Evolutionary conservation across 305 asterid genomes (phyloP), one percentile per base, ranked within the genome.

Genomic region (Rubia tinctorum): DNA sequence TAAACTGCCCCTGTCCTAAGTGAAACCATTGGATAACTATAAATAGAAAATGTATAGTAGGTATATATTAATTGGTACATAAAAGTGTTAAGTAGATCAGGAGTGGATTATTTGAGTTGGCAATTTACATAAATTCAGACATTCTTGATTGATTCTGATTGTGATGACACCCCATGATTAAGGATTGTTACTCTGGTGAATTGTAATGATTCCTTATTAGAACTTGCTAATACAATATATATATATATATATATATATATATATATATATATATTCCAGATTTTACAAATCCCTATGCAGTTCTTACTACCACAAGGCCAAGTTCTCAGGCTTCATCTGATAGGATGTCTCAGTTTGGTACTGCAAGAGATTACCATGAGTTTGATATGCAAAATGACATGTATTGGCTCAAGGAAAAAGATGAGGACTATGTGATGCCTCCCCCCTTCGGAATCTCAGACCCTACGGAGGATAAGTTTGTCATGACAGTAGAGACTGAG

Each of bases 311-410:
- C 14, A 72, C 84, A 4, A 82, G 87, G 30, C 85, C 90, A 15
- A 82, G 86, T 73, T 95, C 99, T 53, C 88, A 72, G 63, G 82
- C 95, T 68, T 95, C 98, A 14, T 95, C 99, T 5, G 97, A 92
- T 56, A 84, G 89, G 63, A 69, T 90, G 83, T 89, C 99, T 72
- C 96, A 92, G 74, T 95, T 92, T 76, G 98, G 96, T 6, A 95
- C 99, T 0, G 96, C 99, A 67, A 81, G 98, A 71, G 98, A 94
- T 78, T 91, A 90, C 89, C 96, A 86, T n/a, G 97, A 92, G 73
- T 89, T 95, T n/a, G 98, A 95, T 76, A 95, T 95, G 96, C 96
- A 92, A 70, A 90, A 86, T 75, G 96, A 92, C 78, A 85, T 86
- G 22, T 86, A 80, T 76, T 95, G 98, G 99, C 88, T 91, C 79